phyloP scores from a whole-genome alignment of 768 basidiomycete genomes.

The Sporobolomyces roseus region DNA sequence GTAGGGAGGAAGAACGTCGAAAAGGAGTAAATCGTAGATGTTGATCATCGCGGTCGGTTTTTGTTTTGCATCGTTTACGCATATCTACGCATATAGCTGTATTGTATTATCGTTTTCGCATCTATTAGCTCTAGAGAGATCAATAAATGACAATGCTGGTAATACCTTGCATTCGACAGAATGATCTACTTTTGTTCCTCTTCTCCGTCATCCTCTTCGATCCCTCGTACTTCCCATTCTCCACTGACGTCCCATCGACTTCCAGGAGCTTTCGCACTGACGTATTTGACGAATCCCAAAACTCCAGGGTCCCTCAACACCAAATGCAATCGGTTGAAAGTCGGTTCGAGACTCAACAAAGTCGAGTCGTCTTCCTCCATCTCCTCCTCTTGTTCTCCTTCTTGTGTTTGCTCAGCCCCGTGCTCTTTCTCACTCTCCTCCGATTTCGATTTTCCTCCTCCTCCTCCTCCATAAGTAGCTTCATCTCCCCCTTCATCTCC shows the following conservation, averaged over 20 bases:
- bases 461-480: constrained; percentile 71
- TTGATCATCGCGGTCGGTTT: constrained; percentile 24
- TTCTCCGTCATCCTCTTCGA: constrained; percentile 33
- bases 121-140: too few species aligned
- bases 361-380: constrained; percentile 60
- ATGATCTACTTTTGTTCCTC: constrained; percentile 6
- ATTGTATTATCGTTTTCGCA: too few species aligned
- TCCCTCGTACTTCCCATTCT: constrained; percentile 69
- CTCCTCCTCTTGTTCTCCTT: constrained; percentile 46
- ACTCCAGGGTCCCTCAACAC: constrained; percentile 89
- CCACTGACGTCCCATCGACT: constrained; percentile 90
- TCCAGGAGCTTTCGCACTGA: constrained; percentile 80
- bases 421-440: constrained; percentile 19
- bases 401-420: not conserved
- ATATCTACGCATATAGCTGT: too few species aligned
- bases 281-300: constrained; percentile 92
- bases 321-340: constrained; percentile 81
- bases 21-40: constrained; percentile 57
- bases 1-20: constrained; percentile 71
- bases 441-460: not conserved
- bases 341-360: constrained; percentile 77
- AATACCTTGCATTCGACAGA: too few species aligned
- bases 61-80: too few species aligned
- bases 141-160: too few species aligned
- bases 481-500: constrained; percentile 93